phyloP scores from a whole-genome alignment of 2,329 filamentous ascomycete genomes.

The Cryphonectria radicalis region DNA sequence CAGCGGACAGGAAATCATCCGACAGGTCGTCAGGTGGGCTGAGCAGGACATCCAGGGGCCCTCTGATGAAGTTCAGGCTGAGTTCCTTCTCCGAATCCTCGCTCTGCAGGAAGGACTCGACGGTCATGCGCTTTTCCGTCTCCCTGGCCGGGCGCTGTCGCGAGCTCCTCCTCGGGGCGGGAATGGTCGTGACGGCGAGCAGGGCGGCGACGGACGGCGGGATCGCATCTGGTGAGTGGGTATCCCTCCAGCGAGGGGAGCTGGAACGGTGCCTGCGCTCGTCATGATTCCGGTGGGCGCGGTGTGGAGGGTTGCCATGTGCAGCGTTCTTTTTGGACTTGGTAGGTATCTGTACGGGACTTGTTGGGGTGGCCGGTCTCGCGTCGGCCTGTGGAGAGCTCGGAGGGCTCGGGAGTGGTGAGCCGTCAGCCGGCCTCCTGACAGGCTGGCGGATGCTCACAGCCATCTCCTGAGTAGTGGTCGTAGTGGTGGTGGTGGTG shows the following conservation, averaged over 20 bases:
- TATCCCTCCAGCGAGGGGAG: constrained; percentile 43
- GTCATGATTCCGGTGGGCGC: constrained; percentile 38
- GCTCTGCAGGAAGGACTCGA: constrained; percentile 60
- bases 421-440: constrained; percentile 32
- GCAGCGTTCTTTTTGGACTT: constrained; percentile 44
- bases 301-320: constrained; percentile 42
- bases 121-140: constrained; percentile 51
- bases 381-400: constrained; percentile 39
- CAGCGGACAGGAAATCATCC: constrained; percentile 51
- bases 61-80: constrained; percentile 56
- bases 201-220: constrained; percentile 64
- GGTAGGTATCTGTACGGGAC: constrained; percentile 60
- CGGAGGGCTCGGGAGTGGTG: constrained; percentile 34
- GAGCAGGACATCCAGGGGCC: constrained; percentile 62
- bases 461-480: constrained; percentile 31
- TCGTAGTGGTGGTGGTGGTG: neutral
- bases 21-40: constrained; percentile 62
- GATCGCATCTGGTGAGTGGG: constrained; percentile 57
- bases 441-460: constrained; percentile 35
- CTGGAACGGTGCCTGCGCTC: constrained; percentile 41
- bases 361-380: constrained; percentile 48
- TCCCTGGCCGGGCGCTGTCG: constrained; percentile 36
- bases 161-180: constrained; percentile 47
- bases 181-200: constrained; percentile 66
- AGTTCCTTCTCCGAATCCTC: constrained; percentile 63